These are phyloP conservation scores for Ustilago sp. DNA, from an alignment of 1,284 basidiomycete species.

Conservation along the genomic window DNA sequence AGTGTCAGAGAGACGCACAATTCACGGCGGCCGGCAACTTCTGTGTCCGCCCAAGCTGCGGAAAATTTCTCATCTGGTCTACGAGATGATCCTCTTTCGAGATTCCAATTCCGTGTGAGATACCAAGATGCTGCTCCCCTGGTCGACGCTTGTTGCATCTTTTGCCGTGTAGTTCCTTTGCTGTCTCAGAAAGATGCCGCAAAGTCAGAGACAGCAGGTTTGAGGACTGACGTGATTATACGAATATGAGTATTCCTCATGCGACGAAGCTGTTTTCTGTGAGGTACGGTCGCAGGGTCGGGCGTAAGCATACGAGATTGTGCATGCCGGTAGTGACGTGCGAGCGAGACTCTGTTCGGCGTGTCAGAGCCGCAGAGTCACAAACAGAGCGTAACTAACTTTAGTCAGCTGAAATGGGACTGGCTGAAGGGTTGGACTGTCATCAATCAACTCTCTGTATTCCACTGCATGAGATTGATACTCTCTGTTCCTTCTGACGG, in stretches of 20 bases:
- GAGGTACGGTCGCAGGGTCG: neutral
- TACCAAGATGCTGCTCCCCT: neutral
- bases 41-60: no score
- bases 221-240: neutral
- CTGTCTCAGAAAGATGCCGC: constrained; percentile 3
- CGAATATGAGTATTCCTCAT: no score
- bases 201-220: neutral
- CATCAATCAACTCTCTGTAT: neutral
- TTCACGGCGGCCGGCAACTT: no score
- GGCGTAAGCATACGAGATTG: constrained; percentile 1
- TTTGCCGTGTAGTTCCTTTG: neutral
- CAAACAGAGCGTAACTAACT: neutral
- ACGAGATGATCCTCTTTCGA: neutral
- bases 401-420: no score
- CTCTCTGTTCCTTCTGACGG: neutral
- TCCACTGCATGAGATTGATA: constrained; percentile 5
- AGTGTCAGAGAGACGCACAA: no score
- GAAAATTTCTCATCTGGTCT: neutral
- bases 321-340: constrained; percentile 12
- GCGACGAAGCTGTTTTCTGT: no score
- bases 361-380: neutral
- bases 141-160: neutral
- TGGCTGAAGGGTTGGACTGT: no score
- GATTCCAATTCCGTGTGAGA: neutral
- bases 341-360: neutral